Base-by-base conservation (phyloP, 768 basidiomycete species). In the Lentinula lateritia region DNA sequence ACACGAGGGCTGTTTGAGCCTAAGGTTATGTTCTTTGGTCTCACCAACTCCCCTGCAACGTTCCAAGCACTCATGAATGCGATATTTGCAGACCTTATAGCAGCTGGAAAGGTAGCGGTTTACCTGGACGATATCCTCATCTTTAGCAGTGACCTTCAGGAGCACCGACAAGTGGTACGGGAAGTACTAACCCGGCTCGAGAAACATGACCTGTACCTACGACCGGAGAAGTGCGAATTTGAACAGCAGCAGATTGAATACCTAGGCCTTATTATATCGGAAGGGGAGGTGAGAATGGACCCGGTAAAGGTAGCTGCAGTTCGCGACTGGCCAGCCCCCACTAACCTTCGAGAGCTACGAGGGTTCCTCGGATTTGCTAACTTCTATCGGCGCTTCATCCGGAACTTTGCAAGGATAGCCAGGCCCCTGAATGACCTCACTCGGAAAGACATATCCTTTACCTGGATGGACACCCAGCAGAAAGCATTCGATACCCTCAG, bases 11-110 rank as follows among this genome's bases (percentile, higher is more conserved):
- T 74, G 0, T 80, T 73, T 55, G 73, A 83, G 70, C 74, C 70
- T 3, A 62, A 68, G 1, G 77, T 82, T 3, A 81, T 82, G 77
- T 78, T 73, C 58, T 78, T 76, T 46, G 74, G 76, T 0, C 54
- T 74, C 9, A 67, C 65, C 46, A 76, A 79, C 50, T 66, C 78
- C 23, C 67, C 69, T 7, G 62, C 66, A 8, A 75, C 66, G 0
- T 60, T 69, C 36, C 36, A 38, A 38, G 36, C 36, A 38, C 36
- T 38, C 3, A 38, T 38, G 36, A 38, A 38, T 38, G 6, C 65
- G 78, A 9, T 48, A 72, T 60, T 75, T 46, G 61, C 3, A 38
- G 69, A 72, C 12, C 65, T 73, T 7, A 66, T 76, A 28, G 20
- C 35, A 1, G 63, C 66, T 41, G 63, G 64, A 0, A 63, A 64